phyloP scores from a whole-genome alignment of 2,329 filamentous ascomycete genomes.

The Cladosporium oxysporum region DNA sequence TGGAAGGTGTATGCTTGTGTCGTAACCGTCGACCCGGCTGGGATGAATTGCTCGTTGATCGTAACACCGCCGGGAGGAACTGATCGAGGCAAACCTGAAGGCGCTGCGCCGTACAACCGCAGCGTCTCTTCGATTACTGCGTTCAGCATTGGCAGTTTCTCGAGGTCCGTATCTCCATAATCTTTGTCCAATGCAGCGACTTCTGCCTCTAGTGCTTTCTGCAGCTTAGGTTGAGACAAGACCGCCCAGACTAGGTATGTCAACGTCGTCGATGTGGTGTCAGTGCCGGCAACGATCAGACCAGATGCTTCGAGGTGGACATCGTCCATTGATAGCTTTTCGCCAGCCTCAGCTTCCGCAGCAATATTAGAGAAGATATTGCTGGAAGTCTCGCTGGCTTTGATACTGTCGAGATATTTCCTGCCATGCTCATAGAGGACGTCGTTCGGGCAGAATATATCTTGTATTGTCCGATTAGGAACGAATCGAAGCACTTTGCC shows the following conservation, averaged over 20 bases:
- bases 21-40: conserved; percentile 25
- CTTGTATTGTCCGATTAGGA: conserved; percentile 25
- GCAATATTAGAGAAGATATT: conserved; percentile 35
- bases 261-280: conserved; percentile 41
- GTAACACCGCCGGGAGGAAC: background rate
- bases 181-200: conserved; percentile 24
- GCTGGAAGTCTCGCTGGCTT: conserved; percentile 21
- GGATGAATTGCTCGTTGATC: conserved; percentile 17
- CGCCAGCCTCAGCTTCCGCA: conserved; percentile 32
- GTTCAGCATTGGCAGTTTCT: conserved; percentile 24
- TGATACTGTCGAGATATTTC: conserved; percentile 30
- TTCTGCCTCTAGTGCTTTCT: conserved; percentile 30
- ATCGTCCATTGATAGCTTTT: conserved; percentile 27
- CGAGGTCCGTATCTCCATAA: conserved; percentile 24
- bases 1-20: conserved; percentile 30
- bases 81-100: conserved; percentile 23
- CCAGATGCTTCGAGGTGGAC: conserved; percentile 40
- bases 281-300: conserved; percentile 49
- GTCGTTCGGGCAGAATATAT: conserved; percentile 27
- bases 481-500: conserved; percentile 22
- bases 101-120: conserved; percentile 28
- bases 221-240: conserved; percentile 26
- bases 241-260: conserved; percentile 38
- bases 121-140: conserved; percentile 27
- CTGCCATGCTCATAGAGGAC: conserved; percentile 28